These are phyloP conservation scores for Smittium culicis DNA, from an alignment of 371 early-diverging fungal species.

Conservation along the genomic window DNA sequence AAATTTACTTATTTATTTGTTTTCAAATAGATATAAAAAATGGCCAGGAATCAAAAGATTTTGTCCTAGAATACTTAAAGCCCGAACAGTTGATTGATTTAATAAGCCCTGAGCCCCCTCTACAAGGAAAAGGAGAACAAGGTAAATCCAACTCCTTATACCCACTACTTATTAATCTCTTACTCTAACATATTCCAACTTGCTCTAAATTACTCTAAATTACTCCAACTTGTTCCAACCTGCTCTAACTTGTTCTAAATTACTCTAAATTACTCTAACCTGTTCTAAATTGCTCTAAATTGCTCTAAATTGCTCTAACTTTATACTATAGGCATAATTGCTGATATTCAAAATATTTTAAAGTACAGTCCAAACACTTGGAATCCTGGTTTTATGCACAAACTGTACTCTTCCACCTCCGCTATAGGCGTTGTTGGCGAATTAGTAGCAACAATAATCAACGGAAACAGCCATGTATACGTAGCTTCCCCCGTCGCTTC, in stretches of 20 bases:
- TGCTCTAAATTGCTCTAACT: neutral
- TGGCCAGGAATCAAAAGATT: neutral
- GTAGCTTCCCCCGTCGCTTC: slow-evolving; percentile 61
- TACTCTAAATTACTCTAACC: neutral
- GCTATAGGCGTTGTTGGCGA: slow-evolving; percentile 68
- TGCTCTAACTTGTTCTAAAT: neutral
- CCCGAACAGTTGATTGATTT: neutral
- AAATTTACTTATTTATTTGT: neutral
- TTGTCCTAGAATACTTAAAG: neutral
- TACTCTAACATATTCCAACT: neutral
- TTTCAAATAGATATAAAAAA: neutral
- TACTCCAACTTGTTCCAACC: neutral
- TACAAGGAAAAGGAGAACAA: neutral
- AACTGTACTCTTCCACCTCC: slow-evolving; percentile 65
- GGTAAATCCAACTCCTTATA: too few species aligned
- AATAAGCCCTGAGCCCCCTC: neutral
- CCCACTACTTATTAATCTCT: too few species aligned
- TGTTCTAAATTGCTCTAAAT: neutral
- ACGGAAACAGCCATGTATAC: slow-evolving; percentile 71
- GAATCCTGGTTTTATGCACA: slow-evolving; percentile 71
- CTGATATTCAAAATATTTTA: neutral
- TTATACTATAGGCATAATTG: neutral
- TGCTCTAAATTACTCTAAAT: neutral
- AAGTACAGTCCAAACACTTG: slow-evolving; percentile 27
- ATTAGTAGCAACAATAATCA: slow-evolving; percentile 54